Conservation (phyloP, 805 yeast species). For the Barnettozyma vustinii region DNA sequence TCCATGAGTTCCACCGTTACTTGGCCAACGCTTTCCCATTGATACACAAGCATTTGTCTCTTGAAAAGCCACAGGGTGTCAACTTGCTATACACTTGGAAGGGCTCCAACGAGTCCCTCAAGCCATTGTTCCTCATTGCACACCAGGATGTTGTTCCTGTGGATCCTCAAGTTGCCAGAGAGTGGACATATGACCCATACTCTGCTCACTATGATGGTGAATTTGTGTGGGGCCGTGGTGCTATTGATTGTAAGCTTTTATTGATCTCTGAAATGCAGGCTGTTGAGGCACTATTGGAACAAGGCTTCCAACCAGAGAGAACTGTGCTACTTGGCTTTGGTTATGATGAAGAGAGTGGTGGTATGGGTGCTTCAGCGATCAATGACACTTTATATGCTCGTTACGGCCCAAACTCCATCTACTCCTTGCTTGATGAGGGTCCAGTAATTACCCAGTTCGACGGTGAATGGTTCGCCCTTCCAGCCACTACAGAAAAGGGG, state of each 20-base stretch:
- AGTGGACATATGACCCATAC: constrained; percentile 69
- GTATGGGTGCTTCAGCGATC: constrained; percentile 40
- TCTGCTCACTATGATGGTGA: constrained; percentile 60
- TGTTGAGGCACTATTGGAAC: constrained; percentile 45
- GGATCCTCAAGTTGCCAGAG: constrained; percentile 44
- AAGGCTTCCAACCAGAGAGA: constrained; percentile 54
- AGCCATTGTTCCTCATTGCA: constrained; percentile 68
- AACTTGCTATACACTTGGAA: constrained; percentile 63
- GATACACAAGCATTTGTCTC: constrained; percentile 39
- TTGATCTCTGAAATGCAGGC: constrained; percentile 64
- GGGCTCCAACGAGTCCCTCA: constrained; percentile 45
- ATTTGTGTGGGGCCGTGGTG: constrained; percentile 70
- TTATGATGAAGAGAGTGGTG: constrained; percentile 62
- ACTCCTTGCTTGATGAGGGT: constrained; percentile 73
- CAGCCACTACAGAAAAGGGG: constrained; percentile 46
- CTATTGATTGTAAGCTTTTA: constrained; percentile 68
- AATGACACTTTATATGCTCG: constrained; percentile 40
- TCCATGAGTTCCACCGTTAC: constrained; percentile 42
- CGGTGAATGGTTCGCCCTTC: constrained; percentile 37
- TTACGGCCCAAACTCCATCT: constrained; percentile 57
- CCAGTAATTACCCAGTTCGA: constrained; percentile 31
- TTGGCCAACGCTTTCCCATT: constrained; percentile 53
- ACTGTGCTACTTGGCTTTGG: constrained; percentile 64
- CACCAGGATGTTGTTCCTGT: constrained; percentile 87
- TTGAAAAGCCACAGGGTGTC: constrained; percentile 54